Conservation (phyloP, 73 alveolate genomes). For the Paramecium tetraurelia region DNA sequence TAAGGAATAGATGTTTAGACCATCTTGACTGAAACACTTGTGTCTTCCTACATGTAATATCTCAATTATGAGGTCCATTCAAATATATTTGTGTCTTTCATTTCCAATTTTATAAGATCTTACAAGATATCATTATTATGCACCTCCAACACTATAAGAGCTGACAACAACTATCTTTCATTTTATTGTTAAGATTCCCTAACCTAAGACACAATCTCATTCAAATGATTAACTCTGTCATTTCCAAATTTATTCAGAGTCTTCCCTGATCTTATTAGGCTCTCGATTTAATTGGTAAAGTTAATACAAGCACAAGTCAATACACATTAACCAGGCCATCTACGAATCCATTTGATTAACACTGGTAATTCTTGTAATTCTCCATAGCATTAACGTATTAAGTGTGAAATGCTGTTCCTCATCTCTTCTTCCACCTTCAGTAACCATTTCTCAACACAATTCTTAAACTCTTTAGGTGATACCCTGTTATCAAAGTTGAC, state of each 20-base stretch:
- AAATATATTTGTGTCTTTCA: constrained; percentile 71
- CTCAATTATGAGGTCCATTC: constrained; percentile 97
- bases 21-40: constrained; percentile 87
- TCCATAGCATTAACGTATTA: constrained; percentile 77
- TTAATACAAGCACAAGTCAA: constrained; percentile 68
- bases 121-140: constrained; percentile 93
- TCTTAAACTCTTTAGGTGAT: constrained; percentile 87
- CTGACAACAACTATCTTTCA: constrained; percentile 89
- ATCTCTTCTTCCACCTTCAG: constrained; percentile 86
- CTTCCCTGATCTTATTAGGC: constrained; percentile 71
- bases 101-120: constrained; percentile 44
- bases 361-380: constrained; percentile 75
- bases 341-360: constrained; percentile 81
- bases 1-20: constrained; percentile 79
- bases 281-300: constrained; percentile 73
- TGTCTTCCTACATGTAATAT: constrained; percentile 95
- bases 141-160: constrained; percentile 95
- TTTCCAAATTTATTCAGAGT: constrained; percentile 69
- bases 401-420: constrained; percentile 79
- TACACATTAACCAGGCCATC: constrained; percentile 65
- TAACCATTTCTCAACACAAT: constrained; percentile 90
- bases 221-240: constrained; percentile 58
- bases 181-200: constrained; percentile 86
- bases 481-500: constrained; percentile 90
- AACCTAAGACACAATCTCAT: constrained; percentile 92